A percentile compares a stretch with the other conserved stretches of the same genome.
These are phyloP conservation scores for Deakozyma indianensis DNA, from an alignment of 805 yeast genomes.

Conservation along the genomic window DNA sequence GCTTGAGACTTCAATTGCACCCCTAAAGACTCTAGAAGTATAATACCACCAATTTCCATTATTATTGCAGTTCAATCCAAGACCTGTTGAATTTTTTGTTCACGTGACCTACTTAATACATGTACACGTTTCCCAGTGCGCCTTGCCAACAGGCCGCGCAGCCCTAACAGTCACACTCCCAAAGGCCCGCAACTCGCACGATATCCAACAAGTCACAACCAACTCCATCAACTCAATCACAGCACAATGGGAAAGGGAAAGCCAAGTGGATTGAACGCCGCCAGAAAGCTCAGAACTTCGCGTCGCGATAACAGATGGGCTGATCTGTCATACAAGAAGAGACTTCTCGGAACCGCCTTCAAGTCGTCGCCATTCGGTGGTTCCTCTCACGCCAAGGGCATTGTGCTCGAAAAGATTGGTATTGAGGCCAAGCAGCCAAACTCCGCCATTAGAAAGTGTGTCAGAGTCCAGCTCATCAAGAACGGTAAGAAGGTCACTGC, in stretches of 20 bases:
- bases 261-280: constrained; percentile 99
- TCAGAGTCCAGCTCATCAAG: constrained; percentile 99
- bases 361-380: constrained; percentile 99
- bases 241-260: constrained; percentile 95
- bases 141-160: too few species aligned
- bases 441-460: constrained; percentile 99
- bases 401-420: constrained; percentile 98
- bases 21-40: too few species aligned
- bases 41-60: too few species aligned
- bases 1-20: too few species aligned
- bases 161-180: background rate
- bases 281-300: constrained; percentile 99
- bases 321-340: constrained; percentile 93
- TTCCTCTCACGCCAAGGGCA: constrained; percentile 99
- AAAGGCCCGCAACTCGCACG: background rate
- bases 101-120: too few species aligned
- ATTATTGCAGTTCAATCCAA: too few species aligned
- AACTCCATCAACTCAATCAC: constrained; percentile 5
- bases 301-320: constrained; percentile 99
- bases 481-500: constrained; percentile 99
- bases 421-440: constrained; percentile 99
- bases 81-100: too few species aligned
- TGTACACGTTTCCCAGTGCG: too few species aligned
- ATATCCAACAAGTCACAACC: background rate
- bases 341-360: constrained; percentile 99